Conservation (phyloP, 2,329 filamentous ascomycete species). For the Calycina herbarum region DNA sequence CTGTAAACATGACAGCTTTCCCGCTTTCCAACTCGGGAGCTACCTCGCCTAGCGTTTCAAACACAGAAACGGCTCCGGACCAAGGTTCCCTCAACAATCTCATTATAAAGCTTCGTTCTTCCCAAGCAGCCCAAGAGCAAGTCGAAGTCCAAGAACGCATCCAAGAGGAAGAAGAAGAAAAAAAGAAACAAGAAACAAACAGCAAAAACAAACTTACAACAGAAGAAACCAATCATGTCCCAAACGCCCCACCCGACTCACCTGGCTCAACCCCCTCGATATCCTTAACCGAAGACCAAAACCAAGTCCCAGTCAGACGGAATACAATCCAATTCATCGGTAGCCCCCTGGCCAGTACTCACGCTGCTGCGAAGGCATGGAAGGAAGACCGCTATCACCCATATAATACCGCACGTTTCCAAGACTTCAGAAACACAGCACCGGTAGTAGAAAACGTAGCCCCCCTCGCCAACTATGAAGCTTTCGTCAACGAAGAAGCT, state of each 20-base stretch:
- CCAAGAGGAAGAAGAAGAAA: not conserved
- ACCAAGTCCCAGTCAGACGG: too few species aligned
- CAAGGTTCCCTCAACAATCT: not conserved
- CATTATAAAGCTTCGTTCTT: not conserved
- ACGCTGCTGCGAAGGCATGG: too few species aligned
- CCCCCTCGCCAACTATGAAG: too few species aligned
- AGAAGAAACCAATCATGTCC: not conserved
- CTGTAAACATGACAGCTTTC: not conserved
- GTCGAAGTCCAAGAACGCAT: not conserved
- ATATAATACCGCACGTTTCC: too few species aligned
- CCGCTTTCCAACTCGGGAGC: not conserved
- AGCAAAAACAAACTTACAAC: not conserved
- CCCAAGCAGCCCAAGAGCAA: not conserved
- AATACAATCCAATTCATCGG: too few species aligned
- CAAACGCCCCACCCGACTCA: not conserved
- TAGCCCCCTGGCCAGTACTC: too few species aligned
- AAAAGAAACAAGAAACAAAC: not conserved
- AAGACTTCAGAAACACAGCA: too few species aligned
- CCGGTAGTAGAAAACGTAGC: too few species aligned
- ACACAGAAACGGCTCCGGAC: not conserved
- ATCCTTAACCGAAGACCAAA: too few species aligned
- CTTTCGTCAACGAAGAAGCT: too few species aligned
- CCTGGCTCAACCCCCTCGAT: too few species aligned
- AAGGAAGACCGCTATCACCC: too few species aligned
- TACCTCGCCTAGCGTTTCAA: not conserved